Conservation (phyloP, 495 filamentous ascomycete genomes). For the Stereocaulon alpinum region DNA sequence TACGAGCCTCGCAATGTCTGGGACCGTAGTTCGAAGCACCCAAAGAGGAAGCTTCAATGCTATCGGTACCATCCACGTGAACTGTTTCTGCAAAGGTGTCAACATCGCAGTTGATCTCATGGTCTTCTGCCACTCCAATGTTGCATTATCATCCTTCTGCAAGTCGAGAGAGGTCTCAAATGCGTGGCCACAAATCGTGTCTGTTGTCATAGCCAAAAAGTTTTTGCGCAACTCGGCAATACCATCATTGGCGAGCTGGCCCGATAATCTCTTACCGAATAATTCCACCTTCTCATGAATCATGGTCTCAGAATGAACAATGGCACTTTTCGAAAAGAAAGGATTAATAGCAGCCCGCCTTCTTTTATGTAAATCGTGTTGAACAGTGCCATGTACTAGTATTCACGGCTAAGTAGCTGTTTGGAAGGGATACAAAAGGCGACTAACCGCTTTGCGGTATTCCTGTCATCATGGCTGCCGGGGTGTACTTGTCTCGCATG, state of each 20-base stretch:
- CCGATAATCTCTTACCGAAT: conserved; percentile 13
- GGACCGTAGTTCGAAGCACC: not conserved
- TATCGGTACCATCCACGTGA: conserved; percentile 15
- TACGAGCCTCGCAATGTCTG: conserved; percentile 13
- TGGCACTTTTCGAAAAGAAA: conserved; percentile 35
- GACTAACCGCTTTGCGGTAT: conserved; percentile 19
- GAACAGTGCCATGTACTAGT: conserved; percentile 30
- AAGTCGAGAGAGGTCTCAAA: conserved; percentile 23
- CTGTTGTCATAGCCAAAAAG: conserved; percentile 32
- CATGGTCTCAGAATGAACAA: conserved; percentile 27
- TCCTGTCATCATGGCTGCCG: conserved; percentile 10
- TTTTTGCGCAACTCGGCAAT: conserved; percentile 30
- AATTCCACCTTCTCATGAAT: conserved; percentile 22
- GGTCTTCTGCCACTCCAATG: conserved; percentile 7
- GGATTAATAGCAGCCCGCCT: conserved; percentile 32
- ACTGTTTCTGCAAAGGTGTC: conserved; percentile 16
- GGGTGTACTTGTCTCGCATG: conserved; percentile 24
- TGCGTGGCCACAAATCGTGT: conserved; percentile 35
- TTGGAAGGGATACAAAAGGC: not conserved
- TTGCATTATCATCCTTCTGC: conserved; percentile 14
- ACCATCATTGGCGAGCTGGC: conserved; percentile 5
- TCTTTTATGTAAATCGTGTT: conserved; percentile 35
- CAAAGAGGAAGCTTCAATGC: conserved; percentile 7
- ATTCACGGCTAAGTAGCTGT: not conserved
- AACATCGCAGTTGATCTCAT: conserved; percentile 4